Percentiles rank a stretch among this genome's conserved stretches.
Evolutionary conservation across 225 moss, liverwort and hornwort species (phyloP).

Genomic region (Pseudoscleropodium purum): DNA sequence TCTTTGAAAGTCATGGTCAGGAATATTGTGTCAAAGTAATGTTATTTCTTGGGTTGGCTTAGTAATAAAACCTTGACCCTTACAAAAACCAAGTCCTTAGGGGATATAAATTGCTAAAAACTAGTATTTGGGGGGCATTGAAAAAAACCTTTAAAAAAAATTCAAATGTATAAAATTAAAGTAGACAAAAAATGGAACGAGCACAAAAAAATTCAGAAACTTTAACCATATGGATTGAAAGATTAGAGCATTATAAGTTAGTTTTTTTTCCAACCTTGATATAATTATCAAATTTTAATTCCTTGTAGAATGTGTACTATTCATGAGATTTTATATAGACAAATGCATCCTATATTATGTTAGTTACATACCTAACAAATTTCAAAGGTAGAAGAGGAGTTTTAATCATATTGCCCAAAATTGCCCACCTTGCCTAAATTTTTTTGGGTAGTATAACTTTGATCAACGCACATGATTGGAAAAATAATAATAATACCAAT

Average conservation of each 20-base stretch:
- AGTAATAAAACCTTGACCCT: too few species aligned
- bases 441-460: rapidly evolving
- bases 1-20: background rate
- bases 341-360: background rate
- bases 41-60: background rate
- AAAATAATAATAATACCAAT: rapidly evolving
- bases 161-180: too few species aligned
- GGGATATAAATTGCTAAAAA: too few species aligned
- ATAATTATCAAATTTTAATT: background rate
- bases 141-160: too few species aligned
- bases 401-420: rapidly evolving
- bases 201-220: too few species aligned
- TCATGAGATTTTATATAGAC: background rate
- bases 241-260: background rate
- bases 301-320: rapidly evolving
- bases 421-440: rapidly evolving
- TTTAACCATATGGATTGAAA: background rate
- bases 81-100: too few species aligned
- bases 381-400: rapidly evolving
- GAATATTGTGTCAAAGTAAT: background rate
- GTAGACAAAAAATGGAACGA: too few species aligned
- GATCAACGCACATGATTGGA: rapidly evolving
- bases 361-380: too few species aligned
- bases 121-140: too few species aligned
- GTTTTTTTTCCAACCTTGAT: background rate